Evolutionary conservation across 2,329 filamentous ascomycete genomes (phyloP).

Genomic region (Colletotrichum sp.): DNA sequence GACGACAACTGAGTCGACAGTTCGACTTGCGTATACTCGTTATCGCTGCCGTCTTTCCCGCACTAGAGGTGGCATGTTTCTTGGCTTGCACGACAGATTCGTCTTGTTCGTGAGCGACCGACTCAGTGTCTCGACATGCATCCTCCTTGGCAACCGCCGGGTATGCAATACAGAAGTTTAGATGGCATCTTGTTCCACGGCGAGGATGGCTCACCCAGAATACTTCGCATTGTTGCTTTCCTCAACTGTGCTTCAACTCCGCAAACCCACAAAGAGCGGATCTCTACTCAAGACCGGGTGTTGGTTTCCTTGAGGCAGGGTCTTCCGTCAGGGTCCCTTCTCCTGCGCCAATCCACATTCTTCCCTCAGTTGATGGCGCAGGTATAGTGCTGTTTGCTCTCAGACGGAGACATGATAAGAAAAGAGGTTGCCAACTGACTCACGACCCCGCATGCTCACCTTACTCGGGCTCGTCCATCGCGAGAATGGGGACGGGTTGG

Average conservation of each 20-base stretch:
- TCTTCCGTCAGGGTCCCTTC: neutral
- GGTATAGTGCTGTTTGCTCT: constrained; percentile 2
- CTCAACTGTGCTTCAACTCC: neutral
- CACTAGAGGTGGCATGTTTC: neutral
- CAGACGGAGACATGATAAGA: neutral
- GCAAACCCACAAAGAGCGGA: neutral
- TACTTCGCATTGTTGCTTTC: neutral
- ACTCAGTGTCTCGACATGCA: neutral
- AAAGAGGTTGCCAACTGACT: constrained; percentile 13
- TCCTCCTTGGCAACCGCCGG: neutral
- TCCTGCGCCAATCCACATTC: neutral
- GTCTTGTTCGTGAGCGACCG: neutral
- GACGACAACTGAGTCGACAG: neutral
- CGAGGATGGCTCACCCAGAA: neutral
- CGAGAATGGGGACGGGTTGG: neutral
- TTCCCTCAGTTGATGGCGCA: neutral
- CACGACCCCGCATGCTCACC: neutral
- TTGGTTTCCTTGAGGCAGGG: neutral
- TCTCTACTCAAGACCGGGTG: neutral
- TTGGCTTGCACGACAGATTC: neutral
- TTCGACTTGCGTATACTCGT: neutral
- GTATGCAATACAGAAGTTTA: neutral
- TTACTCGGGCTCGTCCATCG: neutral
- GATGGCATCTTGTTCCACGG: neutral
- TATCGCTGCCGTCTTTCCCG: neutral